Conservation (phyloP, 208 protist species). For the Leptomonas pyrrhocoris region DNA sequence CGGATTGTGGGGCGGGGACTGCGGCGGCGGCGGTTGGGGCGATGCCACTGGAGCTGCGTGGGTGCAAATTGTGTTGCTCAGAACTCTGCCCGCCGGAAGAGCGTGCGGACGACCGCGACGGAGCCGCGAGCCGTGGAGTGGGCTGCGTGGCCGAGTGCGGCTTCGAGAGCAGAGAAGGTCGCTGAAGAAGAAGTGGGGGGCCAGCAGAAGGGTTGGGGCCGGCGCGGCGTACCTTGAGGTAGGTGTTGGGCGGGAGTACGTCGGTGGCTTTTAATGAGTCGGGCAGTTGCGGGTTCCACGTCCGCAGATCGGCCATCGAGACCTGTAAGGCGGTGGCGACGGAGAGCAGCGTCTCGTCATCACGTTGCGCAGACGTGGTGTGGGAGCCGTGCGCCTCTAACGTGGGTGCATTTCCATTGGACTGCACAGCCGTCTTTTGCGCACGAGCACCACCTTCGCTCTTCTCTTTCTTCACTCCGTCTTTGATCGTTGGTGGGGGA, state of each 20-base stretch:
- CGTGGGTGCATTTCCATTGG: background rate
- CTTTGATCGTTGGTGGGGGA: background rate
- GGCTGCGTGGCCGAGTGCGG: background rate
- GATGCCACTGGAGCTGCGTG: background rate
- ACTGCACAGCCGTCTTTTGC: constrained; percentile 5
- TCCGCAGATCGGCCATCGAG: constrained; percentile 39
- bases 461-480: background rate
- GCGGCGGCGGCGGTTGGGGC: background rate
- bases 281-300: constrained; percentile 58
- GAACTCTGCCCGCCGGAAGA: constrained; percentile 1
- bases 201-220: background rate
- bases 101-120: constrained; percentile 1
- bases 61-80: background rate
- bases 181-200: background rate
- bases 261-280: constrained; percentile 21
- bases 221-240: constrained; percentile 35
- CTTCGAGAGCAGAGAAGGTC: background rate
- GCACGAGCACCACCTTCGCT: background rate
- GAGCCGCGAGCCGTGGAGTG: constrained; percentile 4
- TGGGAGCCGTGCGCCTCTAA: background rate
- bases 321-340: constrained; percentile 33
- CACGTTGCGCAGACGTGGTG: background rate
- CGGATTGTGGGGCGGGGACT: background rate
- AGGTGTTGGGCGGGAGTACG: constrained; percentile 55
- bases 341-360: constrained; percentile 32